Percentiles rank a stretch among this genome's conserved stretches.
Evolutionary conservation across 345 rosid species (phyloP).

Genomic region (Citrus mangshanensis): DNA sequence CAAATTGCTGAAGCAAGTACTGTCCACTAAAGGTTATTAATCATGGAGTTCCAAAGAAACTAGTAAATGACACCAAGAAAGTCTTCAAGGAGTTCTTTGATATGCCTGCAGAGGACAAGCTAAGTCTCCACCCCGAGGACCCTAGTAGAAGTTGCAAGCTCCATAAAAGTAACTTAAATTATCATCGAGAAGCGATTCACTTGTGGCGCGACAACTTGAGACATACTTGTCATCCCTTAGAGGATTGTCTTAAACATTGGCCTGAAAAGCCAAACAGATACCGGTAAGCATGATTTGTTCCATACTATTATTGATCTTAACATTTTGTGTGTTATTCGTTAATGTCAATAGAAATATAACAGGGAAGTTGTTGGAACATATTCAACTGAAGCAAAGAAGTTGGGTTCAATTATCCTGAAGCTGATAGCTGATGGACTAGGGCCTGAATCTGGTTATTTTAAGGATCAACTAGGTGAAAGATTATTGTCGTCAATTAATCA

Average conservation of each 20-base stretch:
- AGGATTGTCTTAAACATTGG: slow-evolving; percentile 17
- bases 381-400: slow-evolving; percentile 28
- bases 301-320: background rate
- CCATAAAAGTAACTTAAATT: no score
- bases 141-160: background rate
- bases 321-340: background rate
- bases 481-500: slow-evolving; percentile 20
- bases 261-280: slow-evolving; percentile 13
- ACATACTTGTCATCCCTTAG: slow-evolving; percentile 21
- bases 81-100: slow-evolving; percentile 16
- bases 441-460: slow-evolving; percentile 21
- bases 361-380: slow-evolving; percentile 25
- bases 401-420: slow-evolving; percentile 28
- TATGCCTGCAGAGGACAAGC: slow-evolving; percentile 17
- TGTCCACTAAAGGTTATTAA: slow-evolving; percentile 6
- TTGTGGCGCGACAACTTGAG: slow-evolving; percentile 12
- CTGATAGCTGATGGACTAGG: slow-evolving; percentile 31
- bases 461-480: slow-evolving; percentile 1
- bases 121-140: background rate
- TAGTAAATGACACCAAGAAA: slow-evolving; percentile 7
- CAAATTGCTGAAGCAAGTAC: background rate
- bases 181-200: background rate
- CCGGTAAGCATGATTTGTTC: background rate
- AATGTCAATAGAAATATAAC: background rate
- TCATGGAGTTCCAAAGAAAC: slow-evolving; percentile 11